Base-by-base conservation (phyloP, 2,329 filamentous ascomycete genomes). In the Phaeoacremonium minimum region DNA sequence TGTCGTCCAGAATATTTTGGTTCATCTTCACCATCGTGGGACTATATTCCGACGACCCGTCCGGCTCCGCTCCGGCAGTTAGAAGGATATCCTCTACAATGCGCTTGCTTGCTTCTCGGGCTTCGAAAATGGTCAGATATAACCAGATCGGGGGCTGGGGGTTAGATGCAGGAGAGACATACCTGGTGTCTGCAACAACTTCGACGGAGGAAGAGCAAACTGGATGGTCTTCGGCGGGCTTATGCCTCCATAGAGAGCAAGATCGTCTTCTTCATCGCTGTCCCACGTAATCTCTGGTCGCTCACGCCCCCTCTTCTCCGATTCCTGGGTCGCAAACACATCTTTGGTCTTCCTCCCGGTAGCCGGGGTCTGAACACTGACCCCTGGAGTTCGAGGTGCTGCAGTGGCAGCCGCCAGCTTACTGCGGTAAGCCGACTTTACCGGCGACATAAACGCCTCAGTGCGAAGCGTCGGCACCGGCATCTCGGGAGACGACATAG, bases 171-270 rank as follows among this genome's bases (percentile, higher is more conserved):
- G 17, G 22, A 15, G 30, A 20, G 8, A 54, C 77, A 55, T 63
- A 85, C 82, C 83, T 44, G 87, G 87, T 33, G 87, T 94, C 57
- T 90, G 87, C 56, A 91, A 60, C 15, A 94, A 64, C 53, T 85
- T 82, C 28, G 81, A 85, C 36, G 84, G 83, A 34, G 85, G 85
- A 32, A 94, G 64, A 30, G 85, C 83, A 58, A 94, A 94, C 52
- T 90, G 85, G 42, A 94, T 90, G 9, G 87, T 93, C 69, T 97
- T 97, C 1, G 93, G 93, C 18, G 93, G 93, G 52, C 87, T 95
- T 61, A 89, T 83, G 6, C 83, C 87, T 6, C 75, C 75, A 40
- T 84, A 82, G 6, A 77, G 53, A 29, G 72, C 77, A 16, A 71
- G 72, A 28, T 77, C 77, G 33, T 82, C 77, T 8, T 80, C 77